A percentile compares a stretch with the other conserved stretches of the same genome.
phyloP scores from a whole-genome alignment of 78 protist species.

The Cavenderia fasciculata region DNA sequence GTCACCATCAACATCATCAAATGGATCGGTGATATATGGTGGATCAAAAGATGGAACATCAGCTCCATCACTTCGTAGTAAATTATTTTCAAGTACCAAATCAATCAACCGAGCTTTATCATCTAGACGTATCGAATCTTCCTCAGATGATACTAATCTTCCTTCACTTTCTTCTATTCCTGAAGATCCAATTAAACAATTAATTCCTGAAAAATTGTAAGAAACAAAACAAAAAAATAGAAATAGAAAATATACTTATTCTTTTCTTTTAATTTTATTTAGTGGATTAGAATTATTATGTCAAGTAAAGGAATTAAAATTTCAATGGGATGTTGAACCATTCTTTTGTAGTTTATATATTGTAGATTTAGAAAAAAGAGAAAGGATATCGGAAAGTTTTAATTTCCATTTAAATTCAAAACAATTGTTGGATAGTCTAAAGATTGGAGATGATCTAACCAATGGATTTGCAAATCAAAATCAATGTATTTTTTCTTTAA shows the following conservation, averaged over 20 bases:
- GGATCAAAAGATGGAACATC: no score
- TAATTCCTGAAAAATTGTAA: slow-evolving; percentile 60
- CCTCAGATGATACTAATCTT: no score
- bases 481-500: slow-evolving; percentile 45
- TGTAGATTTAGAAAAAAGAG: slow-evolving; percentile 63
- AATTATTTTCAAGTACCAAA: not conserved
- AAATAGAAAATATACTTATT: not conserved
- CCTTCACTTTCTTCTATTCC: no score
- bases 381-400: slow-evolving; percentile 58
- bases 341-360: slow-evolving; percentile 72
- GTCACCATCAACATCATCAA: no score
- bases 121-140: no score
- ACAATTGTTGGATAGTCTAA: slow-evolving; percentile 30
- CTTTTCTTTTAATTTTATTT: not conserved
- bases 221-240: not conserved
- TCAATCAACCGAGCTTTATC: not conserved
- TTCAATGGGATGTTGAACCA: slow-evolving; percentile 55
- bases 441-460: slow-evolving; percentile 39
- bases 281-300: slow-evolving; percentile 68
- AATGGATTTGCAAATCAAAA: slow-evolving; percentile 47
- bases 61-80: not conserved
- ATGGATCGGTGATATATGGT: no score
- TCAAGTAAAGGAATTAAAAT: slow-evolving; percentile 60
- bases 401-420: slow-evolving; percentile 69
- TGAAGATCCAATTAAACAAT: slow-evolving; percentile 65